Base-by-base conservation (phyloP, 805 yeast species). In the Spathaspora sp. region DNA sequence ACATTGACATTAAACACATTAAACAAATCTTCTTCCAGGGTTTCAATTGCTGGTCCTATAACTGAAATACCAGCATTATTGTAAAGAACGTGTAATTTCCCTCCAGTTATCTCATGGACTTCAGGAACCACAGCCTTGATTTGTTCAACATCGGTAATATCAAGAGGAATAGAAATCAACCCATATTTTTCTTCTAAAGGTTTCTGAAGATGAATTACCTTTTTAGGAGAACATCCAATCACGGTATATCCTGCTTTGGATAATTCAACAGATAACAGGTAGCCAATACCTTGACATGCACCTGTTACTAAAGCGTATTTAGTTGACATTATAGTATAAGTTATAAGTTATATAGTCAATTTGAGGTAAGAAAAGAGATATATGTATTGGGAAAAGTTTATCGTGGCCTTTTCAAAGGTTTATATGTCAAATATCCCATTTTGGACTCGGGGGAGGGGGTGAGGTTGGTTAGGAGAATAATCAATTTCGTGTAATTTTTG, bases 201-300 rank as follows among this genome's bases (percentile, higher is more conserved):
- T 17, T 58, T 58, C 69, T 71, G 42, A 59, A 46, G 51, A 56
- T 28, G 54, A 51, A 28, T 58, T 26, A 12, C 59, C 54, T 20
- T 67, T 59, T 55, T 35, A 42, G 50, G 44, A 19, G 70, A 72
- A 11, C 69, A 58, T 5, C 72, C 75, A 48, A 61, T 62, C 8
- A 72, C 69, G 11, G 52, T 57, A 57, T 69, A 78, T 0, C 78
- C 79, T 40, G 47, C 70, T 66, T 18, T 60, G 44, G 56, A 69
- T 43, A 82, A 68, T 54, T 77, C 80, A 17, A 63, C 56, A 6
- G 83, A 75, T 5, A 80, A 56, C 18, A 70, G 73, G 52, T 66
- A 75, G 0, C 87, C 87, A 49, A 82, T 82, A 14, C 87, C 87
- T 0, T 81, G 73, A 0, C 85, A 79, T 6, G 83, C 82, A 10